Base-by-base conservation (phyloP, 2,329 filamentous ascomycete species). In the Fusarium nematophilum region DNA sequence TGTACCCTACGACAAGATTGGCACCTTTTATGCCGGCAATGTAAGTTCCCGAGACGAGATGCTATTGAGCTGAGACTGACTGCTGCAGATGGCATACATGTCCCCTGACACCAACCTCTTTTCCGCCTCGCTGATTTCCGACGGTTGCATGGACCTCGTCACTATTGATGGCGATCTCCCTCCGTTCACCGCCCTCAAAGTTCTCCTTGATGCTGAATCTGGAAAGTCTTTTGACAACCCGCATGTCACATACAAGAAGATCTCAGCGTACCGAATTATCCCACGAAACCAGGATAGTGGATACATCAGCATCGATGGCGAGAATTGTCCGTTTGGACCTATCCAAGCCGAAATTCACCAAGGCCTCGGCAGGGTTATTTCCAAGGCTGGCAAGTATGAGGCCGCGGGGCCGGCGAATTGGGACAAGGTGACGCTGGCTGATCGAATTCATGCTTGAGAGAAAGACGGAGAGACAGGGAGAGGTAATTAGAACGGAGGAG, bases 21-120 rank as follows among this genome's bases (percentile, higher is more conserved):
- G 93, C 39, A 97, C 92, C 70, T 96, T 99, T 73, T 98, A 96
- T 76, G 91, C 89, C 26, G 95, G 95, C 59, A 99, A 97, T 73
- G 87, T 89, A 71, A 78, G 86, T 79, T 15, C 8, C 11, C 15
- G 8, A 7, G 6, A 26, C 3, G 4, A 17, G 5, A 21, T 6
- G 11, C 10, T 8, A 34, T 21, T 13, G 4, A 14, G 6, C 18
- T 9, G 30, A 39, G 13, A 57, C 71, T 68, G 21, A 68, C 31
- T 26, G 6, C 7, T 39, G 6, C 47, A 90, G 87, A 96, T 98
- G 89, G 87, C 90, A 18, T 96, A 90, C 75, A 94, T 99, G 92
- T 89, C 93, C 0, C 84, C 92, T 10, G 89, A 94, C 62, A 84
- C 89, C 54, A 92, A 93, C 70, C 96, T 98, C 79, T 99, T 96